phyloP scores from a whole-genome alignment of 129 eudicot species.

The Erigeron canadensis region DNA sequence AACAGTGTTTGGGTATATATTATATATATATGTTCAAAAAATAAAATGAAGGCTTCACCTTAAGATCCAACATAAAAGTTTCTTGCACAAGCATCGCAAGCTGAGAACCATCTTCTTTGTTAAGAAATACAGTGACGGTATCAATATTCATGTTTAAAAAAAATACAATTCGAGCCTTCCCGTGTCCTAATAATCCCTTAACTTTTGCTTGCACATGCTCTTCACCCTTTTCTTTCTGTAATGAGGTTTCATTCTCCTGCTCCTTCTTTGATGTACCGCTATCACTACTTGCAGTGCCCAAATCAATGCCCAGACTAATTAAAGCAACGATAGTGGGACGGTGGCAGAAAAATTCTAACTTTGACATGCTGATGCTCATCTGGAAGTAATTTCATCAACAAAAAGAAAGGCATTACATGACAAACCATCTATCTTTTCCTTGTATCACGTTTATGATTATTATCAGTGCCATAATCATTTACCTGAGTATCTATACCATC shows the following conservation, averaged over 20 bases:
- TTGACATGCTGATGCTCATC: constrained; percentile 90
- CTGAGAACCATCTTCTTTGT: constrained; percentile 85
- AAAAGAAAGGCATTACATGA: constrained; percentile 21
- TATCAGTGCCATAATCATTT: constrained; percentile 10
- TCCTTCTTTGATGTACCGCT: constrained; percentile 22
- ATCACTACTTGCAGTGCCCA: constrained; percentile 52
- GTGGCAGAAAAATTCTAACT: constrained; percentile 80
- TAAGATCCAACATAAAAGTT: constrained; percentile 76
- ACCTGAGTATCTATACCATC: constrained; percentile 95
- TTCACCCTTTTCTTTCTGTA: constrained; percentile 49
- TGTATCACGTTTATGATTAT: constrained; percentile 5
- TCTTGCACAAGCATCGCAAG: constrained; percentile 97
- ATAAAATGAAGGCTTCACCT: constrained; percentile 40
- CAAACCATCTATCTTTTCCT: not conserved
- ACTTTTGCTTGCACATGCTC: constrained; percentile 56
- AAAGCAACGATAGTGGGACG: constrained; percentile 92
- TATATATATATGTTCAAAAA: too few relatives aligned
- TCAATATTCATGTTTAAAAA: constrained; percentile 73
- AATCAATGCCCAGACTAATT: constrained; percentile 73
- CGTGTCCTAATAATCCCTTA: constrained; percentile 82
- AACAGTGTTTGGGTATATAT: not conserved
- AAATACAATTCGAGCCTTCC: constrained; percentile 82
- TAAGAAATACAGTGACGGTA: constrained; percentile 74
- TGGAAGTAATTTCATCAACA: constrained; percentile 30
- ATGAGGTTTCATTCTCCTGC: constrained; percentile 33